Conservation (phyloP, 306 rosid species). For the Cucurbita pepo region DNA sequence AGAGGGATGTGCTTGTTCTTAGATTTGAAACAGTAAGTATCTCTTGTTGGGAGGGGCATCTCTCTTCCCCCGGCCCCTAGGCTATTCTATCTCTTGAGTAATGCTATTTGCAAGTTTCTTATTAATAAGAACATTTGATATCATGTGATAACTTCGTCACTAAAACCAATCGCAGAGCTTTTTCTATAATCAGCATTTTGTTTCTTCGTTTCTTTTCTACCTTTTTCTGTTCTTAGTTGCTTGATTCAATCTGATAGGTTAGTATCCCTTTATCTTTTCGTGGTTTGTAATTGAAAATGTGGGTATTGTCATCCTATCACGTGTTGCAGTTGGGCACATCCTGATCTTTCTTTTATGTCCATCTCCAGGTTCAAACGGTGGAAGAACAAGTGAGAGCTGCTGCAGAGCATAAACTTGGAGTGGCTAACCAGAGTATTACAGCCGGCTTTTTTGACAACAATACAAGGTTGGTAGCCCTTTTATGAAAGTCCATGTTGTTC, state of each 20-base stretch:
- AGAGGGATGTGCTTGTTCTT: constrained; percentile 97
- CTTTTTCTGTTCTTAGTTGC: background rate
- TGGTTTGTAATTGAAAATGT: background rate
- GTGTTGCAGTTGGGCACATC: no score
- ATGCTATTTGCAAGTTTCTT: background rate
- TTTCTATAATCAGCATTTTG: background rate
- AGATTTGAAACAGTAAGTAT: constrained; percentile 78
- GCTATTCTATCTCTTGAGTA: no score
- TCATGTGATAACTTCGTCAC: background rate
- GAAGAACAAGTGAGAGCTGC: constrained; percentile 99
- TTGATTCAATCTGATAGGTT: background rate
- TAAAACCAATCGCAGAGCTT: background rate
- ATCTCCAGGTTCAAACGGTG: constrained; percentile 84
- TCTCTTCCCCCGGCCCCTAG: background rate
- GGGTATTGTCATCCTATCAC: background rate
- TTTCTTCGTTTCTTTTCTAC: background rate
- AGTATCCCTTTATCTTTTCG: background rate
- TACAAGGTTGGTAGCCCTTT: constrained; percentile 52
- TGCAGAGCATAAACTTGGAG: constrained; percentile 98
- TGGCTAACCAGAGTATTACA: constrained; percentile 97
- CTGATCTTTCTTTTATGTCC: background rate
- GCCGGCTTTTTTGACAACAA: constrained; percentile 99
- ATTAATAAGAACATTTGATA: background rate
- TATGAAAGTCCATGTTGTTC: constrained; percentile 3
- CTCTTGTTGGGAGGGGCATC: background rate